Evolutionary conservation across 306 rosid genomes (phyloP).

Genomic region (Rosa chinensis): DNA sequence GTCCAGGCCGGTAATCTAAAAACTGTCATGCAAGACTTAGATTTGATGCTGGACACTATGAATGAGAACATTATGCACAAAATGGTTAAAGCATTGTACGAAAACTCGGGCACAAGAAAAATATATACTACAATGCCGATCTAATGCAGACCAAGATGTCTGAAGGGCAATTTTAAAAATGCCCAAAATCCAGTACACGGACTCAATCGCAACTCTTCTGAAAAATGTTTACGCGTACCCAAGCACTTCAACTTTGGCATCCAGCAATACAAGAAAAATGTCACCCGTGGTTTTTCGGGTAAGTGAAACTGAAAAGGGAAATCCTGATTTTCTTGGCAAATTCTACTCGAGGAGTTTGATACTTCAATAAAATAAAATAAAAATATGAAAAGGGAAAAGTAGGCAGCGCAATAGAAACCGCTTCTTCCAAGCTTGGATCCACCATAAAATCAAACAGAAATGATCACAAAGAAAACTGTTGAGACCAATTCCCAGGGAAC

Average conservation of each 20-base stretch:
- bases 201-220: background rate
- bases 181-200: background rate
- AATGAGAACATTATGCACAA: background rate
- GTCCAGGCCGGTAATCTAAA: background rate
- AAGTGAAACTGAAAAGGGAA: background rate
- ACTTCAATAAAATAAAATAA: background rate
- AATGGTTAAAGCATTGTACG: background rate
- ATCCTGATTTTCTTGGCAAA: background rate
- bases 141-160: background rate
- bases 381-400: background rate
- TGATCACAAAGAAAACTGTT: background rate
- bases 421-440: background rate
- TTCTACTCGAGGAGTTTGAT: background rate
- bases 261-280: conserved; percentile 5
- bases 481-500: background rate
- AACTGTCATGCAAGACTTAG: background rate
- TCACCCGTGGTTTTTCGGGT: background rate
- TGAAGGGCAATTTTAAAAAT: background rate
- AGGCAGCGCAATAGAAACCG: background rate
- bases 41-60: background rate
- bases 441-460: background rate
- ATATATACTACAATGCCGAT: background rate
- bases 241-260: background rate
- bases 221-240: background rate
- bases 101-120: background rate